Evolutionary conservation across 2,329 filamentous ascomycete genomes (phyloP).

Genomic region (Penicillium concentricum): DNA sequence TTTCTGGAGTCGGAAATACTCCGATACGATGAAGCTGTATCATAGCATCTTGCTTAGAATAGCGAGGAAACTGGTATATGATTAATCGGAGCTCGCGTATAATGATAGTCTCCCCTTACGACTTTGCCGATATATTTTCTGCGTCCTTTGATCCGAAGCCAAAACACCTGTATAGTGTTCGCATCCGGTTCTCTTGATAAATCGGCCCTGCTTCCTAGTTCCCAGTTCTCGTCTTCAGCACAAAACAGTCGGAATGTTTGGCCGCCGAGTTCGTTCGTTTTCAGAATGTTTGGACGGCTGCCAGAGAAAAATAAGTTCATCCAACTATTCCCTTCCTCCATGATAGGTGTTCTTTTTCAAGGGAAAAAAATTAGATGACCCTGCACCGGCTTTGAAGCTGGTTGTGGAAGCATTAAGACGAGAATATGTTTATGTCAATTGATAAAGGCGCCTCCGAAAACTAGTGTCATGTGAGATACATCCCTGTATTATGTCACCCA

Average conservation of each 20-base stretch:
- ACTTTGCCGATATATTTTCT: not conserved
- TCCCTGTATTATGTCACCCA: too few species aligned
- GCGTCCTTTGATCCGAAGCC: not conserved
- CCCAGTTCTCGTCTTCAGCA: not conserved
- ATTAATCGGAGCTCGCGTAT: not conserved
- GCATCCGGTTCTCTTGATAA: not conserved
- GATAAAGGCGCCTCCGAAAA: too few species aligned
- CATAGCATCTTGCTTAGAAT: not conserved
- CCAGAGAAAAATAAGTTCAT: slow-evolving; percentile 1
- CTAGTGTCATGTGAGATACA: too few species aligned
- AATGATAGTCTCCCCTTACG: not conserved
- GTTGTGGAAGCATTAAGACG: not conserved
- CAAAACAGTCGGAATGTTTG: not conserved
- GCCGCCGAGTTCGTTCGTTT: not conserved
- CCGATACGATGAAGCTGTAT: not conserved
- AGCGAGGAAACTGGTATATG: not conserved
- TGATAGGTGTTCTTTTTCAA: not conserved
- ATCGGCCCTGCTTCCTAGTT: not conserved
- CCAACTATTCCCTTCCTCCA: not conserved
- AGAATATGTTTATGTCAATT: not conserved
- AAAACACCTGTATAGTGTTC: not conserved
- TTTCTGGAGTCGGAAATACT: not conserved
- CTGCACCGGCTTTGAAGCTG: not conserved
- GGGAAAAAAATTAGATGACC: not conserved
- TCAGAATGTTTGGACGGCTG: not conserved